phyloP scores from a whole-genome alignment of 805 yeast genomes.

The Ogataea nonfermentans region DNA sequence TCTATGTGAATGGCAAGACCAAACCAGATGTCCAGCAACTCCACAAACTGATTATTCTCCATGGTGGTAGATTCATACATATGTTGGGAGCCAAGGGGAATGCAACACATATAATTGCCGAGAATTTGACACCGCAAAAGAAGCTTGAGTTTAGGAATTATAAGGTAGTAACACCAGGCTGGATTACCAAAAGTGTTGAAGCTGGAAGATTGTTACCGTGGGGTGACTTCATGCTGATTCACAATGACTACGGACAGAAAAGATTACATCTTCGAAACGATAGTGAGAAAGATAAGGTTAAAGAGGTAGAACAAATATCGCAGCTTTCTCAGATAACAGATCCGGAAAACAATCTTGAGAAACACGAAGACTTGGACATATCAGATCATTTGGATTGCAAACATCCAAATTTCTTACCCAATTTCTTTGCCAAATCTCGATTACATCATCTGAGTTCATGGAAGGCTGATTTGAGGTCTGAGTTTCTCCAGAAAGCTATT shows the following conservation, averaged over 20 bases:
- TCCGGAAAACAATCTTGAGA: slow-evolving; percentile 12
- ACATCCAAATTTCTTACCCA: slow-evolving; percentile 70
- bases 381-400: slow-evolving; percentile 52
- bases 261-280: slow-evolving; percentile 31
- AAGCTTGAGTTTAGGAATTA: slow-evolving; percentile 59
- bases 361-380: slow-evolving; percentile 8
- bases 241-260: slow-evolving; percentile 54
- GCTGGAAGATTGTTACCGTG: slow-evolving; percentile 55
- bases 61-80: slow-evolving; percentile 80
- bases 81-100: slow-evolving; percentile 66
- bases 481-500: slow-evolving; percentile 52
- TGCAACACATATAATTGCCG: slow-evolving; percentile 85
- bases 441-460: slow-evolving; percentile 86
- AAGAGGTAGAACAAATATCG: slow-evolving; percentile 6
- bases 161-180: slow-evolving; percentile 76
- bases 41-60: slow-evolving; percentile 63
- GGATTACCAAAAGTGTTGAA: slow-evolving; percentile 71
- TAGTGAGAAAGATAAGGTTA: slow-evolving; percentile 4
- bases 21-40: slow-evolving; percentile 72
- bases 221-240: slow-evolving; percentile 60
- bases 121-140: slow-evolving; percentile 75
- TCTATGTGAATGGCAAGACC: slow-evolving; percentile 90
- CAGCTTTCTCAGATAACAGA: slow-evolving; percentile 11
- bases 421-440: slow-evolving; percentile 77
- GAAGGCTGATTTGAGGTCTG: slow-evolving; percentile 70